Evolutionary conservation across 371 early-diverging fungal genomes (phyloP).

Genomic region (Rozella allomycis): DNA sequence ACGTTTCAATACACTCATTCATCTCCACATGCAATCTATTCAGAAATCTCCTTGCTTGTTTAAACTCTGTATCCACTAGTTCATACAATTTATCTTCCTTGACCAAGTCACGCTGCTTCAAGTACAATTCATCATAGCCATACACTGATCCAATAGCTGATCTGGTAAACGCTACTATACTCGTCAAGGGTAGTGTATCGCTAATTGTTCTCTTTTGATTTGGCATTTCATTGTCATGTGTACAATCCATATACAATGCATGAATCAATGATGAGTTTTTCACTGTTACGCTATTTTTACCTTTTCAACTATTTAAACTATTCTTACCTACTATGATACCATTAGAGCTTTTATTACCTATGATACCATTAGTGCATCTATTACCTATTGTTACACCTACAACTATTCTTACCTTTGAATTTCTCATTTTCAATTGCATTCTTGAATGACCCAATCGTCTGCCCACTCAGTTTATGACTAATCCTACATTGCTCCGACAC

Average conservation of each 20-base stretch:
- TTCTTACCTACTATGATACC: no score
- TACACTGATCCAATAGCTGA: slow-evolving; percentile 84
- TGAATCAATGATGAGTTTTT: no score
- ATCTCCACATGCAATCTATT: slow-evolving; percentile 51
- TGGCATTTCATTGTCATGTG: slow-evolving; percentile 92
- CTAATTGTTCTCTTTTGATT: slow-evolving; percentile 62
- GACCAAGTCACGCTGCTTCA: slow-evolving; percentile 59
- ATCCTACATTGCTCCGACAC: slow-evolving; percentile 64
- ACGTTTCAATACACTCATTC: slow-evolving; percentile 65
- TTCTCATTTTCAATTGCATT: no score
- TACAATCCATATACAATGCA: slow-evolving; percentile 88
- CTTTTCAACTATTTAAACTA: no score
- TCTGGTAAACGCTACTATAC: slow-evolving; percentile 63
- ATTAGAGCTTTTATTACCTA: no score
- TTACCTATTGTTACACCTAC: no score
- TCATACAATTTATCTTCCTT: slow-evolving; percentile 54
- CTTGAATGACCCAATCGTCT: slow-evolving; percentile 48
- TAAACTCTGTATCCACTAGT: background rate
- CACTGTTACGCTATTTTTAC: no score
- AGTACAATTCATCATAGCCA: slow-evolving; percentile 84
- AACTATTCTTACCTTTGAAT: no score
- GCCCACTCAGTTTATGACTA: slow-evolving; percentile 68
- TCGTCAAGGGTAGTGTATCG: slow-evolving; percentile 76
- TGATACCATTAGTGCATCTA: no score
- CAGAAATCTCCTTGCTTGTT: slow-evolving; percentile 43